Base-by-base conservation (phyloP, 1,284 basidiomycete genomes). In the Laetiporus sulphureus region DNA sequence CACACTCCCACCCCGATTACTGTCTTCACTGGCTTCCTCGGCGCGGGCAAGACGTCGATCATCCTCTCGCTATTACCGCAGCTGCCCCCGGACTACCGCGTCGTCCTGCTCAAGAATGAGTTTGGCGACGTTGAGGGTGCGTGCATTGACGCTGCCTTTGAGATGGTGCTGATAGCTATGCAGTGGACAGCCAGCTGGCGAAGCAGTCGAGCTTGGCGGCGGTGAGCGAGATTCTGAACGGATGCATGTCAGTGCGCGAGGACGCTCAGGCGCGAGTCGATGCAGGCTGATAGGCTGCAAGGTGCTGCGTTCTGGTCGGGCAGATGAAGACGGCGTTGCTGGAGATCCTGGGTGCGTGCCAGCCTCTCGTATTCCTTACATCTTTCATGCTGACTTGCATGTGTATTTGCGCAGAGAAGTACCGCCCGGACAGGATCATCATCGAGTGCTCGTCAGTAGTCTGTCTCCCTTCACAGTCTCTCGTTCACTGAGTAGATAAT, bases 391-490 rank as follows among this genome's bases (percentile, higher is more conserved):
- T 27, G 18, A 12, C 25, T 11, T 38, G 15, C 16, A 42, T 38
- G 30, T 32, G 15, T 19, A 1, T 10, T 13, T 18, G 29, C 6
- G n/a, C 52, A 85, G 90, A 93, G 32, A 88, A 80, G 52, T 90
- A 76, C 61, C 65, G 69, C 27, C 90, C 91, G 1, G 89, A 95
- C 61, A 72, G 91, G 34, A 92, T 95, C 54, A 84, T 95, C 54
- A 89, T 95, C 50, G 91, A 95, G 66, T 90, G 87, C 70, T 92
- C 89, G 87, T 91, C n/a, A n/a, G n/a, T n/a, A n/a, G n/a, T n/a
- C n/a, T n/a, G 55, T 45, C 78, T 68, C 5, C 29, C 27, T 25
- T 27, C 43, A n/a, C n/a, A 32, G 25, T 2, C 2, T 21, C 38
- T 31, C 19, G 27, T 33, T 21, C 36, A 27, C 21, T 20, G 12